A percentile compares a stretch with the other conserved stretches of the same genome.
Conservation (phyloP, 164 flowering plant genomes). For the Euptelea pleiosperma region DNA sequence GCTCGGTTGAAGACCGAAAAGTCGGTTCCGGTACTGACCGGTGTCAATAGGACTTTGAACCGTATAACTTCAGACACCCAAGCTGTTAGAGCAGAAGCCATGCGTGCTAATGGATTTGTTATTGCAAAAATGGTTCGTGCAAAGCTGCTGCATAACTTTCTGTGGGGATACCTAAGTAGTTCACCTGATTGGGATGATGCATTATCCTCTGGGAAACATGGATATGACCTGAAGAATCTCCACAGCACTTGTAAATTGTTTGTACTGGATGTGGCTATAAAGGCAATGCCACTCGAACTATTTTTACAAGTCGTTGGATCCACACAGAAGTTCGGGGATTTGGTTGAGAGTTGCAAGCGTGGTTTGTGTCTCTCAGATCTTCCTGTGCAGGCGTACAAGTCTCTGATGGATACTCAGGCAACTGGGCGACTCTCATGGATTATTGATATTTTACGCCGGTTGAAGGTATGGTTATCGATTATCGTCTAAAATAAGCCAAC, state of each 20-base stretch:
- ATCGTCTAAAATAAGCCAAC: too few species aligned
- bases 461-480: constrained; percentile 72
- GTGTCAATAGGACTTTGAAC: constrained; percentile 43
- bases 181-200: constrained; percentile 47
- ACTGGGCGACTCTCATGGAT: constrained; percentile 65
- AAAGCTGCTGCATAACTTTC: constrained; percentile 72
- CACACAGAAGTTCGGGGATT: constrained; percentile 47
- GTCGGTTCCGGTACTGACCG: constrained; percentile 54
- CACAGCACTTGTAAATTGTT: constrained; percentile 59
- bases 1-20: constrained; percentile 39
- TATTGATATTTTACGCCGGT: constrained; percentile 62
- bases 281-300: constrained; percentile 85
- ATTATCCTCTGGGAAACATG: constrained; percentile 32
- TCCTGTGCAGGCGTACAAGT: constrained; percentile 50
- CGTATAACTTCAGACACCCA: constrained; percentile 34
- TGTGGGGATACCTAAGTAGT: constrained; percentile 60
- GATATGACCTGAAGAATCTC: constrained; percentile 41
- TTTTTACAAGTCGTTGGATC: constrained; percentile 85
- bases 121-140: constrained; percentile 87
- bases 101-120: constrained; percentile 86
- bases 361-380: constrained; percentile 76
- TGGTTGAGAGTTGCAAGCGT: constrained; percentile 64
- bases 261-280: constrained; percentile 56
- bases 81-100: constrained; percentile 48
- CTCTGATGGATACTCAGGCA: constrained; percentile 70